Base-by-base conservation (phyloP, 768 basidiomycete genomes). In the Plicaturopsis crispa region DNA sequence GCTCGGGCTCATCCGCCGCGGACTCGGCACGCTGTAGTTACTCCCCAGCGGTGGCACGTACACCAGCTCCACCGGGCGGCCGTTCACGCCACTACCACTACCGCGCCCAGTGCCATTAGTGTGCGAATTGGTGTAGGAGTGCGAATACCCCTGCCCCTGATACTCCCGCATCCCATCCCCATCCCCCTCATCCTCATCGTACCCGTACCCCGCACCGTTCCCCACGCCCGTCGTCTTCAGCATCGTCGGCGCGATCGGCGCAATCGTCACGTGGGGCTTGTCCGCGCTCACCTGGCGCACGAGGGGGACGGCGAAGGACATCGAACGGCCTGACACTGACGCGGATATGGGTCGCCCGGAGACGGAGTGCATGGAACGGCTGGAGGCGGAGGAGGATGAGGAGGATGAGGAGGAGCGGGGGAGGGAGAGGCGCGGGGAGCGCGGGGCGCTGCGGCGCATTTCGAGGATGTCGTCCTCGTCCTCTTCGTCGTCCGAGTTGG, bases 171-270 rank as follows among this genome's bases (percentile, higher is more conserved):
- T 12, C 38, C 28, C 41, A 39, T 39, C 38, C 6, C 26, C 40
- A 34, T 42, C 40, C 17, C 41, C 38, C 16, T 53, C 53, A 40
- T 55, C 54, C 35, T 52, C 44, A 41, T 46, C 45, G 36, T 46
- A 42, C 14, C 36, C 35, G 35, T 13, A 14, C 43, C 44, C 37
- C 38, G 31, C 4, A 41, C 35, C 49, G 36, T 75, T 72, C 5
- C 68, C 71, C 8, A 69, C 62, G 1, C 71, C 66, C 7, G 67
- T 74, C 13, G 87, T 87, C 66, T 98, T 99, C 47, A 98, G 70
- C 33, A 87, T 73, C 4, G 96, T 93, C 4, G 83, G 83, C 0
- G 82, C 78, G 33, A 85, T 82, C 24, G 78, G 70, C 10, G 80
- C 79, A 39, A 84, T 85, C 7, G 83, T 84, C 56, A 52, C 33